phyloP scores from a whole-genome alignment of 2,329 filamentous ascomycete species.

The Penicillium occitanis region DNA sequence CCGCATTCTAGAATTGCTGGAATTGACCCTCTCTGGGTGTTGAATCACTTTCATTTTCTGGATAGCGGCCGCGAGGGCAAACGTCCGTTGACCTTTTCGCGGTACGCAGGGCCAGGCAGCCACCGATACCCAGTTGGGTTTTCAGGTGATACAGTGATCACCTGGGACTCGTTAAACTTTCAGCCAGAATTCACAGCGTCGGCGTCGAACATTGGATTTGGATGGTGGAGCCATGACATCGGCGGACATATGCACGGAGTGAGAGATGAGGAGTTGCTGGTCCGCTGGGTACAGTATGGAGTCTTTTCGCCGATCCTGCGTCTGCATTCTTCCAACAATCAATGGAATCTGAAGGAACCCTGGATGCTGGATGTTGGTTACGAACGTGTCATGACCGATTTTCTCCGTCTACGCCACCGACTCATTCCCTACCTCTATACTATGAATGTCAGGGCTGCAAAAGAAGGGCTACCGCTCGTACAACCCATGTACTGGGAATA shows the following conservation, averaged over 20 bases:
- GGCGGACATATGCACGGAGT: constrained; percentile 61
- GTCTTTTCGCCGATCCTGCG: constrained; percentile 62
- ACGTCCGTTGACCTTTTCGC: constrained; percentile 57
- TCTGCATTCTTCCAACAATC: constrained; percentile 59
- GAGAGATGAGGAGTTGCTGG: constrained; percentile 59
- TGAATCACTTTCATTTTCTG: constrained; percentile 65
- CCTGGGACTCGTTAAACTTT: constrained; percentile 62
- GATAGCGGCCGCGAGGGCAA: constrained; percentile 48
- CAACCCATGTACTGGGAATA: constrained; percentile 65
- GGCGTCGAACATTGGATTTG: constrained; percentile 66
- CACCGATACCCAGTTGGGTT: constrained; percentile 66
- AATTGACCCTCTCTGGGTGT: constrained; percentile 63
- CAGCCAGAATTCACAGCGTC: constrained; percentile 68
- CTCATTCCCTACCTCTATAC: constrained; percentile 62
- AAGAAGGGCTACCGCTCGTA: constrained; percentile 53
- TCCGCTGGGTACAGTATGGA: constrained; percentile 63
- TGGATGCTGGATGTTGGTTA: constrained; percentile 57
- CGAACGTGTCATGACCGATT: constrained; percentile 49
- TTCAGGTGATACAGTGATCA: constrained; percentile 61
- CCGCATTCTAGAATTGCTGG: constrained; percentile 55
- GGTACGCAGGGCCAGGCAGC: constrained; percentile 62
- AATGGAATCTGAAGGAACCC: constrained; percentile 62
- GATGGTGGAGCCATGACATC: constrained; percentile 69
- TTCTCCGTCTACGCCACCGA: constrained; percentile 57
- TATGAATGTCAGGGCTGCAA: constrained; percentile 52